Base-by-base conservation (phyloP, 192 early-diverging fungal species). In the Coemansia sp. region DNA sequence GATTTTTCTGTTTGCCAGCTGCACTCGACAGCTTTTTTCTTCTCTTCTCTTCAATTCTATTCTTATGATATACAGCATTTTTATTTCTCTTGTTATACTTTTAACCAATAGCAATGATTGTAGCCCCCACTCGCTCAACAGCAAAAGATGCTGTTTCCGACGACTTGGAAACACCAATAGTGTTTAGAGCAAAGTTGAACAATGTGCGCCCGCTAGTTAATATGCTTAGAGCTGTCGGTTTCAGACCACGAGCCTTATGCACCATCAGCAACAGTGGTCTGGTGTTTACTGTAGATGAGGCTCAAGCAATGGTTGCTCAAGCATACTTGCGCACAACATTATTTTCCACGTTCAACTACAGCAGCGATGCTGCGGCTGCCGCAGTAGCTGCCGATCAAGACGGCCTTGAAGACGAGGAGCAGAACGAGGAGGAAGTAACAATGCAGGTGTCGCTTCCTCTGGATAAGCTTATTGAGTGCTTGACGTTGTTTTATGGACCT, bases 171-270 rank as follows among this genome's bases (percentile, higher is more conserved):
- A 22, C 55, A 11, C 55, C 55, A 12, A 33, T 33, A 8, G 59
- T 76, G 20, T 78, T 83, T 15, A 74, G 55, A n/a, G 84, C 79
- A n/a, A 66, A 70, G 15, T 56, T 81, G 7, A 74, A 72, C 53
- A 85, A 85, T 68, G 76, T 85, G 34, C 75, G 80, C 7, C 77
- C 85, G 0, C 64, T 88, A n/a, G 85, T 84, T 20, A 81, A 85
- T 55, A 76, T 86, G 78, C 79, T 86, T 36, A 70, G 73, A 38
- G 82, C 85, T 48, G 75, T 88, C 51, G 48, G 70, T 43, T 83
- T 83, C 55, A 56, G 67, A 33, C 70, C 68, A 33, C 72, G 81
- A 14, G 65, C 70, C n/a, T 51, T 56, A 1, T 83, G 81, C 60
- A 67, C 76, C 22, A 83, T 83, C 32, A 83, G 67, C 41, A 33